phyloP scores from a whole-genome alignment of 2,329 filamentous ascomycete genomes.

The Dothistroma pini region DNA sequence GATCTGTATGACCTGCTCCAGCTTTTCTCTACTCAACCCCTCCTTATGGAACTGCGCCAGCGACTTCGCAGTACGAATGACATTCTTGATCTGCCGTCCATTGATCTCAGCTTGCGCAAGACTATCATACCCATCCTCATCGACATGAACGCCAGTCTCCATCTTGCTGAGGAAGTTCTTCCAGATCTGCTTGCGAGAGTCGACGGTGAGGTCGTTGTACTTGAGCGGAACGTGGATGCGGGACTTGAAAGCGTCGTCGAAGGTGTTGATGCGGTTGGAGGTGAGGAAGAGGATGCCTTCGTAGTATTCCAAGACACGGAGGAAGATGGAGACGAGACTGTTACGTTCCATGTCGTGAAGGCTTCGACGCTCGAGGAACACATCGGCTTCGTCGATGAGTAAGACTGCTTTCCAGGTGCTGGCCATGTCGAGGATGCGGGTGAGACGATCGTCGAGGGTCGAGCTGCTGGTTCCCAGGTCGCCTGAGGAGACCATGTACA shows the following conservation, averaged over 20 bases:
- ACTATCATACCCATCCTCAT: conserved; percentile 18
- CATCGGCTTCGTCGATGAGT: conserved; percentile 78
- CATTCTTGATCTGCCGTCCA: conserved; percentile 33
- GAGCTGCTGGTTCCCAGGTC: conserved; percentile 43
- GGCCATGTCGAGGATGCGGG: conserved; percentile 69
- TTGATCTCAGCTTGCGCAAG: conserved; percentile 28
- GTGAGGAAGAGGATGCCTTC: conserved; percentile 39
- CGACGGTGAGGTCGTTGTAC: conserved; percentile 25
- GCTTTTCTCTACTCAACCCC: conserved; percentile 21
- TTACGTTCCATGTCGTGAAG: conserved; percentile 81
- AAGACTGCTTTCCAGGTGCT: conserved; percentile 85
- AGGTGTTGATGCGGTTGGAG: conserved; percentile 35
- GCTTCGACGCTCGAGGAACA: conserved; percentile 76
- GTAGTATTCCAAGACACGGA: conserved; percentile 40
- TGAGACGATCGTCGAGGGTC: conserved; percentile 39
- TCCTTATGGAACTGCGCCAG: conserved; percentile 25
- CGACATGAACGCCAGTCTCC: conserved; percentile 13
- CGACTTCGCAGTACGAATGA: conserved; percentile 28
- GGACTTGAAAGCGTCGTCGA: conserved; percentile 39
- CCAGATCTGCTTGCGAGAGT: conserved; percentile 26
- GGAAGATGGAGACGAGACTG: conserved; percentile 63
- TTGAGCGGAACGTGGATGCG: conserved; percentile 36
- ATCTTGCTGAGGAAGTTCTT: conserved; percentile 24
- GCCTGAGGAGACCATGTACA: conserved; percentile 38
- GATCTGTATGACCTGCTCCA: conserved; percentile 29